These are phyloP conservation scores for Linnemannia schmuckeri DNA, from an alignment of 192 early-diverging fungal species.

Conservation along the genomic window DNA sequence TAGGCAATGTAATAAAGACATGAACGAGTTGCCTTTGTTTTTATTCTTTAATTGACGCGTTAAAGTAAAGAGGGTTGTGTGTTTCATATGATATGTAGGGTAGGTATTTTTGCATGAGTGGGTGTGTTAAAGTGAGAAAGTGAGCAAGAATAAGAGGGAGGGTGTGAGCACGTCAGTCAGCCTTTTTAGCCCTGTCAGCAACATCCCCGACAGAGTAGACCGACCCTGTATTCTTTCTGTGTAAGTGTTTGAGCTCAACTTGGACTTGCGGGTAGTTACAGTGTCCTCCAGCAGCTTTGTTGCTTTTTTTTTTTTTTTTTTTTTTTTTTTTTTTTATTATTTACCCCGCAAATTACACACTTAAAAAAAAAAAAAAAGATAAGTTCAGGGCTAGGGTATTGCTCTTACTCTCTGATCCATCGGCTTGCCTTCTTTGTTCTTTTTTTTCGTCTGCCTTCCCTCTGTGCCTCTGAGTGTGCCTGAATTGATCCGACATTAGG, in stretches of 20 bases:
- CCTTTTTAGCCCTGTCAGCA: constrained; percentile 1
- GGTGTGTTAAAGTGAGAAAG: background rate
- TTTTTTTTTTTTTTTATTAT: too few species aligned
- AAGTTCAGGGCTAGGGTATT: too few species aligned
- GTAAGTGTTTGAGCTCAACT: too few species aligned
- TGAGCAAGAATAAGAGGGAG: background rate
- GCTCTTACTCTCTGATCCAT: background rate
- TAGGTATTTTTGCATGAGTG: too few species aligned
- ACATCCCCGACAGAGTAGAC: constrained; percentile 11
- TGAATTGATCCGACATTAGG: background rate
- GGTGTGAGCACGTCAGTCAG: background rate
- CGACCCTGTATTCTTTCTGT: background rate
- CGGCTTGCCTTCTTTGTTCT: constrained; percentile 1
- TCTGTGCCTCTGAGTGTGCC: background rate
- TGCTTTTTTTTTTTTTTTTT: too few species aligned
- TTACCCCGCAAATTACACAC: background rate
- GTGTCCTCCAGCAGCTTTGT: background rate
- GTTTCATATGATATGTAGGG: too few species aligned
- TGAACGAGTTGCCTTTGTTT: background rate
- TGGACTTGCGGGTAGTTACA: too few species aligned
- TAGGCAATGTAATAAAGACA: background rate
- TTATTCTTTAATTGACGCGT: background rate
- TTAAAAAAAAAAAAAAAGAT: background rate
- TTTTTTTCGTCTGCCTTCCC: background rate
- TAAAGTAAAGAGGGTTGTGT: background rate